phyloP scores from a whole-genome alignment of 2,329 filamentous ascomycete species.

The Microcyclospora tardicrescens region DNA sequence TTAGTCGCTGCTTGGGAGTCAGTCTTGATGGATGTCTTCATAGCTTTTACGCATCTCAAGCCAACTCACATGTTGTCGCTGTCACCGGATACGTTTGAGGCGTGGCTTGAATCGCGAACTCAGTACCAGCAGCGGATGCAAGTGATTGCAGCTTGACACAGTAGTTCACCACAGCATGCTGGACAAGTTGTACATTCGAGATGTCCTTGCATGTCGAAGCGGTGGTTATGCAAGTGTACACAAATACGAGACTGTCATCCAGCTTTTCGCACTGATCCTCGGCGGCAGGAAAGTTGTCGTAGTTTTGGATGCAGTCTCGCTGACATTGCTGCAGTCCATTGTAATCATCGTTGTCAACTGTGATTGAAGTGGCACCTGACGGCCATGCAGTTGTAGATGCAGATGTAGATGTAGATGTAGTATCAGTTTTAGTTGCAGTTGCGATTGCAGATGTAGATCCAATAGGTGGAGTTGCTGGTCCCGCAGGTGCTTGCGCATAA shows the following conservation, averaged over 20 bases:
- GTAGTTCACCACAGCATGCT: too few species aligned
- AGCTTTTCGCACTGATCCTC: not conserved
- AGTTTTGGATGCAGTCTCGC: not conserved
- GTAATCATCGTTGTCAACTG: not conserved
- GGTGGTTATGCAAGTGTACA: not conserved
- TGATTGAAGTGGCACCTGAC: not conserved
- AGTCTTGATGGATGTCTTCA: too few species aligned
- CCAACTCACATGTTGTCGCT: not conserved
- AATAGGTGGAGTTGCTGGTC: not conserved
- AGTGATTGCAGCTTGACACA: too few species aligned
- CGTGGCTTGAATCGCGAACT: too few species aligned
- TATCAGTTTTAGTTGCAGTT: not conserved
- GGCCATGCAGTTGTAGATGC: not conserved
- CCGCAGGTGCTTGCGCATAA: not conserved
- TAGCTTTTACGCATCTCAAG: not conserved
- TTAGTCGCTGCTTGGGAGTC: too few species aligned
- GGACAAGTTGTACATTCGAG: too few species aligned
- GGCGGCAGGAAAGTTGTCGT: not conserved
- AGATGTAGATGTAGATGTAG: not conserved
- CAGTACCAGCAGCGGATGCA: too few species aligned
- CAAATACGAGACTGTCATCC: not conserved
- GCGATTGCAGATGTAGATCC: not conserved
- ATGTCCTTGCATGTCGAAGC: too few species aligned
- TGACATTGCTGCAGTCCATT: not conserved
- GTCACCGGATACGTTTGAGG: not conserved